These are phyloP conservation scores for Thielaviopsis musarum DNA, from an alignment of 2,329 filamentous ascomycete species.

Conservation along the genomic window DNA sequence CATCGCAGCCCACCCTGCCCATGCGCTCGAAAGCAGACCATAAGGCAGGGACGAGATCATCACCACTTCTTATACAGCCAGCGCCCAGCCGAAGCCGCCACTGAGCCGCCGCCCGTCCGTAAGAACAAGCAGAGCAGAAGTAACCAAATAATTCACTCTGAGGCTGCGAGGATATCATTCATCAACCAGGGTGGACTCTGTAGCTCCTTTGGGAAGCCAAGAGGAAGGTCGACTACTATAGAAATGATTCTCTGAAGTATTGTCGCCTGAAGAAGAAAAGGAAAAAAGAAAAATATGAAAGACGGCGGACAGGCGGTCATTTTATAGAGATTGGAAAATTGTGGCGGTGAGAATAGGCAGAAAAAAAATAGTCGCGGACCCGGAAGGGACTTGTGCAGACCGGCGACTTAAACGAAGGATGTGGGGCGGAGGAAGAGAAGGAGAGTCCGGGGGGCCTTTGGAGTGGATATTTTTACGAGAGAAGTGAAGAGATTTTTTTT, in stretches of 20 bases:
- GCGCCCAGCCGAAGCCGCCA: constrained; percentile 11
- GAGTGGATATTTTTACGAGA: no score
- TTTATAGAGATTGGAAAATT: constrained; percentile 3
- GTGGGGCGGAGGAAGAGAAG: no score
- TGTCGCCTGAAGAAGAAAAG: constrained; percentile 13
- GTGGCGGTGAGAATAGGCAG: neutral
- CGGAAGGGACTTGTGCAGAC: no score
- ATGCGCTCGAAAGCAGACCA: constrained; percentile 61
- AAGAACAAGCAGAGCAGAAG: constrained; percentile 36
- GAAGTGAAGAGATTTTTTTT: no score
- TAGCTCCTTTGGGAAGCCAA: constrained; percentile 86
- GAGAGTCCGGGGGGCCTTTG: no score
- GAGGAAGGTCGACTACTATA: constrained; percentile 87
- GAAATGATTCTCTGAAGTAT: constrained; percentile 66
- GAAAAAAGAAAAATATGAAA: neutral
- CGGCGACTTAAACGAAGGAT: no score
- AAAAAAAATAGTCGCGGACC: neutral
- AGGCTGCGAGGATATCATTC: constrained; percentile 66
- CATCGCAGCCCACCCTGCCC: constrained; percentile 66
- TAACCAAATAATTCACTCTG: constrained; percentile 62
- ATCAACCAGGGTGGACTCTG: constrained; percentile 94
- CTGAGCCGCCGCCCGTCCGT: constrained; percentile 39
- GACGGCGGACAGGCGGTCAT: neutral
- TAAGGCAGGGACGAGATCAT: constrained; percentile 76
- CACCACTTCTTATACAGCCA: constrained; percentile 70